phyloP scores from a whole-genome alignment of 345 rosid genomes.

The Moringa oleifera region DNA sequence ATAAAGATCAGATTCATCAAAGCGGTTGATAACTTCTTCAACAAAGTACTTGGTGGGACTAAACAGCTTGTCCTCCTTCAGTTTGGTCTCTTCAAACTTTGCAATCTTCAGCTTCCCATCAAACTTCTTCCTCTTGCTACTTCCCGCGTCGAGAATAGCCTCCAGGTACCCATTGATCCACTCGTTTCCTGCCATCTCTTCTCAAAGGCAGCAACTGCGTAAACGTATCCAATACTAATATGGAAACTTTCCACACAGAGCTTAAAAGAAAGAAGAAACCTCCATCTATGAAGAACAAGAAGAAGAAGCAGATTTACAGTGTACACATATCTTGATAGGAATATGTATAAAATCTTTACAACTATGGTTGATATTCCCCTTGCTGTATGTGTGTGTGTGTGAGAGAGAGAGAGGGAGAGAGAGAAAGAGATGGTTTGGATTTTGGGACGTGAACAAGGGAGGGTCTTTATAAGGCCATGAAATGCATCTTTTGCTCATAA shows the following conservation, averaged over 20 bases:
- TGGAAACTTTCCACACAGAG: no score
- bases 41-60: slow-evolving; percentile 81
- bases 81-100: slow-evolving; percentile 36
- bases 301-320: no score
- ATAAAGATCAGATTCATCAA: slow-evolving; percentile 81
- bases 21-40: slow-evolving; percentile 78
- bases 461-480: slow-evolving; percentile 10
- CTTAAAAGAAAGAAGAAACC: no score
- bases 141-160: slow-evolving; percentile 80
- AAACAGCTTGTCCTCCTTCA: slow-evolving; percentile 46
- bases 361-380: no score
- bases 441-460: slow-evolving; percentile 21
- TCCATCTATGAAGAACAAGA: no score
- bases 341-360: no score
- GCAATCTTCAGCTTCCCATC: slow-evolving; percentile 47
- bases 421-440: slow-evolving; percentile 15
- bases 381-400: no score
- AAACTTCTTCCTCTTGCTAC: slow-evolving; percentile 31
- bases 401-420: not conserved
- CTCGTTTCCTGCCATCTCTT: slow-evolving; percentile 78
- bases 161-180: slow-evolving; percentile 91
- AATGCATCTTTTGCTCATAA: not conserved
- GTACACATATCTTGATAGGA: no score
- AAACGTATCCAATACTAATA: no score
- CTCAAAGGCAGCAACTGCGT: no score